A percentile compares a stretch with the other conserved stretches of the same genome.
phyloP scores from a whole-genome alignment of 495 filamentous ascomycete genomes.

The Penicillium cinerascens region DNA sequence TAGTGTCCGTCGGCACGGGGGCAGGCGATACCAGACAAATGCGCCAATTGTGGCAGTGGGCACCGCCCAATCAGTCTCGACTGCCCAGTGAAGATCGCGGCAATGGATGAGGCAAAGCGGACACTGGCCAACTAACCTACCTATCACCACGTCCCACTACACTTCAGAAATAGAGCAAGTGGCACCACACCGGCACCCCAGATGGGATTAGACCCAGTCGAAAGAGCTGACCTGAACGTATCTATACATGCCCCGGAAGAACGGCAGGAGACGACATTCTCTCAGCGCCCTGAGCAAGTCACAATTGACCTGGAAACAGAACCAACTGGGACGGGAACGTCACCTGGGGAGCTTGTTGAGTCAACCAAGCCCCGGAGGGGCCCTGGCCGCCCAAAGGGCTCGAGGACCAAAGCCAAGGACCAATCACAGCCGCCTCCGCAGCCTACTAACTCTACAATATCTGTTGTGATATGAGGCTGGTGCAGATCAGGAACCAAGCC shows the following conservation, averaged over 20 bases:
- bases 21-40: constrained; percentile 6
- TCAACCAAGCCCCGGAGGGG: constrained; percentile 8
- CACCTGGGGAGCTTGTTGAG: too few relatives aligned
- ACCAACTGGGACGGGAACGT: not conserved
- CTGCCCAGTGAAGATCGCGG: constrained; percentile 2
- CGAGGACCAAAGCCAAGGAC: constrained; percentile 2
- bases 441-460: too few relatives aligned
- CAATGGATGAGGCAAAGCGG: constrained; percentile 6
- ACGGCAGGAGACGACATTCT: not conserved
- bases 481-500: too few relatives aligned
- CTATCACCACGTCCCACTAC: constrained; percentile 4
- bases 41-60: constrained; percentile 5
- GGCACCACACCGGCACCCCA: not conserved
- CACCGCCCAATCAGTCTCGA: constrained; percentile 2
- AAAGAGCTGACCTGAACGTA: not conserved
- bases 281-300: not conserved
- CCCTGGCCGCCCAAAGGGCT: not conserved
- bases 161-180: not conserved
- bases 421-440: not conserved
- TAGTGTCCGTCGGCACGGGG: constrained; percentile 9
- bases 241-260: not conserved
- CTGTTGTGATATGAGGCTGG: too few relatives aligned
- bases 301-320: not conserved
- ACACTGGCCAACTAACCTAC: constrained; percentile 2
- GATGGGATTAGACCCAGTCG: not conserved